Evolutionary conservation across 768 basidiomycete genomes (phyloP).

Genomic region (Dioszegia crocea): DNA sequence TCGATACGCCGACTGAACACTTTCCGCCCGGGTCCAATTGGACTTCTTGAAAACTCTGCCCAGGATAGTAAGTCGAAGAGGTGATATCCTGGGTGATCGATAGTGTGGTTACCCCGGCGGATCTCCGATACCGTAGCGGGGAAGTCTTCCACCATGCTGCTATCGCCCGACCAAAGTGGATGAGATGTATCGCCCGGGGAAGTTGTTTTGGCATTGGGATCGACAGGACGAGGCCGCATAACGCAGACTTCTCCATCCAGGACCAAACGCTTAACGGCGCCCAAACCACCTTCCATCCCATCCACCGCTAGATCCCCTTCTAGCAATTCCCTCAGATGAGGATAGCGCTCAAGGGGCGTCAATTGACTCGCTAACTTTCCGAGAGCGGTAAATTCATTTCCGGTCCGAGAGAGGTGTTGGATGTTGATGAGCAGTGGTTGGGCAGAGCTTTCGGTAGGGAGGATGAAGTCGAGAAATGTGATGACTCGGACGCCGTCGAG

Average conservation of each 20-base stretch:
- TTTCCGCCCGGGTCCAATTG: slow-evolving; percentile 12
- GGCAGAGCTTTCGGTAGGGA: slow-evolving; percentile 4
- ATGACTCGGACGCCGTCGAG: slow-evolving; percentile 44
- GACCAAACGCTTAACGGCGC: slow-evolving; percentile 37
- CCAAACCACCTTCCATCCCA: slow-evolving; percentile 1
- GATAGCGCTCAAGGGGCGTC: slow-evolving; percentile 8
- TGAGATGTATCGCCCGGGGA: neutral
- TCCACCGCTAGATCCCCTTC: slow-evolving; percentile 11
- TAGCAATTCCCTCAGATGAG: slow-evolving; percentile 19
- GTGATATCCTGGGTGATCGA: slow-evolving; percentile 31
- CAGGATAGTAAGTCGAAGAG: slow-evolving; percentile 38
- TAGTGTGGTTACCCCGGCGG: slow-evolving; percentile 14
- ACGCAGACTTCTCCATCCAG: slow-evolving; percentile 48
- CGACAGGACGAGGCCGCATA: slow-evolving; percentile 16
- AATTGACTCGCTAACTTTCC: slow-evolving; percentile 30
- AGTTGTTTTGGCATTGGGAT: neutral
- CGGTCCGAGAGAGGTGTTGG: slow-evolving; percentile 35
- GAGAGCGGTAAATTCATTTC: slow-evolving; percentile 35
- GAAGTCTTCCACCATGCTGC: slow-evolving; percentile 40
- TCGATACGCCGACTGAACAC: slow-evolving; percentile 32
- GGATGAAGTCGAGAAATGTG: slow-evolving; percentile 33
- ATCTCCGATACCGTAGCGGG: slow-evolving; percentile 37
- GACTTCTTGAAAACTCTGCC: slow-evolving; percentile 7
- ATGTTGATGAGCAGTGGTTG: slow-evolving; percentile 11
- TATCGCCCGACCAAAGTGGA: slow-evolving; percentile 17